Base-by-base conservation (phyloP, 257 asterid species). In the Anisodus tanguticus region DNA sequence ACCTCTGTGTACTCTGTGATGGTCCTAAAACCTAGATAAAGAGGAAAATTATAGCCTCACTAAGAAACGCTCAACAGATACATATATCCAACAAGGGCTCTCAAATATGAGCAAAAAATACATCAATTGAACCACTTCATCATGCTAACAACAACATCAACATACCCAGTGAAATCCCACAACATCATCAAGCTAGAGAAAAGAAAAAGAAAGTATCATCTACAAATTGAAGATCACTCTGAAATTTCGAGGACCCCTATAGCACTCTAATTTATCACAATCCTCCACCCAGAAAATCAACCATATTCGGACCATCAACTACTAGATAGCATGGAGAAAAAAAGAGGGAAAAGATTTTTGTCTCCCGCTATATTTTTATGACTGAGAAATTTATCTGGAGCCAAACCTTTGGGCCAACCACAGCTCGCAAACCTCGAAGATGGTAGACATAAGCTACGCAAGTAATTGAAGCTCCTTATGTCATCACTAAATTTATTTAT, bases 11-110 rank as follows among this genome's bases (percentile, higher is more conserved):
- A 86, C 94, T 90, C 72, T 83, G 51, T 11, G 93, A 81, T 70
- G 88, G 85, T 79, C 90, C 93, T 80, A 91, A 89, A 87, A 86
- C 94, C 97, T 95, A 67, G 37, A 51, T 11, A 82, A 45, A 81
- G 84, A 26, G 1, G 47, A 51, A 12, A 76, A 0, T 76, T 22
- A 26, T 31, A 6, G 58, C 47, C 74, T 26, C 49, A 67, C 19
- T 35, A 67, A 35, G 74, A 35, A 67, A 37, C 5, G 3, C 2
- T 67, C 10, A 1, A 4, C 5, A 31, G 76, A 67, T 41, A 41
- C 54, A 41, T 69, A 41, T 69, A 2, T 68, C 0, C 15, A 41
- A 2, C 78, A 39, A 16, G 2, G 31, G 54, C 15, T 39, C n/a
- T 1, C 31, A 69, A 16, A 39, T 16, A 3, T 7, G 31, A 16